Percentiles rank a stretch among this genome's conserved stretches.
phyloP scores from a whole-genome alignment of 2,329 filamentous ascomycete species.

The Fusarium cyanostomum region DNA sequence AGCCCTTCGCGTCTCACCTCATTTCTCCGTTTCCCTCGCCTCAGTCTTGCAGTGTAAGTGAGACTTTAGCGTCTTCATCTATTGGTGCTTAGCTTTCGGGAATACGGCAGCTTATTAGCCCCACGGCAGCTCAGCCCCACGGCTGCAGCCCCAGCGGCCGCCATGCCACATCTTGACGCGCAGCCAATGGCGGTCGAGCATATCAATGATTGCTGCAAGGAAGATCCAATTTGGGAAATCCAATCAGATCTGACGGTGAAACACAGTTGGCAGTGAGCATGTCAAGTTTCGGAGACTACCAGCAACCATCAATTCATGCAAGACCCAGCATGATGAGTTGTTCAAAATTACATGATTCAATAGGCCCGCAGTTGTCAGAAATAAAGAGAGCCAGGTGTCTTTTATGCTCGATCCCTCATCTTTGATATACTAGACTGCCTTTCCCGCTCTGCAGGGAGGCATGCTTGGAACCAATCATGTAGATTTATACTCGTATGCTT shows the following conservation, averaged over 20 bases:
- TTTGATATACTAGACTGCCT: no score
- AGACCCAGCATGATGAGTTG: neutral
- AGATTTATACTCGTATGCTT: neutral
- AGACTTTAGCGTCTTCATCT: neutral
- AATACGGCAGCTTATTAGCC: no score
- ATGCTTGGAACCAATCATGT: conserved; percentile 1
- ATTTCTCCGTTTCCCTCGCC: conserved; percentile 11
- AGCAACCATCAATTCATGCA: neutral
- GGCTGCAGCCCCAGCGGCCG: conserved; percentile 17
- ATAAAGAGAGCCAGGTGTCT: no score
- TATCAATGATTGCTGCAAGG: conserved; percentile 25
- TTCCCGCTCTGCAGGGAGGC: neutral
- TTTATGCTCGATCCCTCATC: no score
- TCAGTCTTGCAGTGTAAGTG: conserved; percentile 3
- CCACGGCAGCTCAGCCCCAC: no score
- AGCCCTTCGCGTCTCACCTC: no score
- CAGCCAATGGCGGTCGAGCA: conserved; percentile 7
- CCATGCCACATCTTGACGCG: neutral
- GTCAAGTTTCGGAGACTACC: neutral
- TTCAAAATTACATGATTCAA: neutral
- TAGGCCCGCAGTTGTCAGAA: no score
- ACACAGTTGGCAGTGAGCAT: conserved; percentile 14
- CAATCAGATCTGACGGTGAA: neutral
- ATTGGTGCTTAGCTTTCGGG: neutral
- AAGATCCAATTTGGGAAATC: conserved; percentile 6